Conservation (phyloP, 139 green algal genomes). For the Coelastrella sp. region DNA sequence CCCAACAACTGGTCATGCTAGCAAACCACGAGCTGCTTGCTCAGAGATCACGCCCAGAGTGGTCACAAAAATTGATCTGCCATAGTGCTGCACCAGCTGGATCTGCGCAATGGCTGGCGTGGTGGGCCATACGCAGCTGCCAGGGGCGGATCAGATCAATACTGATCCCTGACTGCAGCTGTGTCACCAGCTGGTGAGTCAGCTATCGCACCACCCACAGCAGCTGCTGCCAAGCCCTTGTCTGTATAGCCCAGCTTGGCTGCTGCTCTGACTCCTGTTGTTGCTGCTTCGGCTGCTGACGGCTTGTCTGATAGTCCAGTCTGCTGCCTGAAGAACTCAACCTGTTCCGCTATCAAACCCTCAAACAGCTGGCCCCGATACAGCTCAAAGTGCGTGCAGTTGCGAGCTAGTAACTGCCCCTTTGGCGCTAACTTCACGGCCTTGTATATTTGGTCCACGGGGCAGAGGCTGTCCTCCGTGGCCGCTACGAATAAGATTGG, state of each 20-base stretch:
- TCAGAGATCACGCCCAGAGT: no score
- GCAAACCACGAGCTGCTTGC: no score
- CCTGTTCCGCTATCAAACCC: conserved; percentile 32
- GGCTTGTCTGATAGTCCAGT: neutral
- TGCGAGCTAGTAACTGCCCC: conserved; percentile 26
- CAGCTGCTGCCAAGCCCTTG: neutral
- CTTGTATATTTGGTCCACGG: conserved; percentile 4
- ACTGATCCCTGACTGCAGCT: no score
- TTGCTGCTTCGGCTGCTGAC: neutral
- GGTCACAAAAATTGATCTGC: no score
- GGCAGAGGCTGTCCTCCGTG: conserved; percentile 44
- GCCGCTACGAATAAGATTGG: conserved; percentile 51
- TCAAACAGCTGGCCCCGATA: conserved; percentile 46
- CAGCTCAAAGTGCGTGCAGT: conserved; percentile 52
- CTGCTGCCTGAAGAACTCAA: conserved; percentile 13
- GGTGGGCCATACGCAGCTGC: no score
- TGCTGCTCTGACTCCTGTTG: neutral
- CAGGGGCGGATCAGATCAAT: no score
- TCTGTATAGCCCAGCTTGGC: neutral
- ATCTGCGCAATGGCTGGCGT: no score
- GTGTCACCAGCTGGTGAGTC: neutral
- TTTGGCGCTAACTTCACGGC: neutral
- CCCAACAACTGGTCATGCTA: no score
- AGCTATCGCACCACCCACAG: neutral
- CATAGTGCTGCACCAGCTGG: no score